These are phyloP conservation scores for Endothia cerciana DNA, from an alignment of 2,329 filamentous ascomycete species.

Conservation along the genomic window DNA sequence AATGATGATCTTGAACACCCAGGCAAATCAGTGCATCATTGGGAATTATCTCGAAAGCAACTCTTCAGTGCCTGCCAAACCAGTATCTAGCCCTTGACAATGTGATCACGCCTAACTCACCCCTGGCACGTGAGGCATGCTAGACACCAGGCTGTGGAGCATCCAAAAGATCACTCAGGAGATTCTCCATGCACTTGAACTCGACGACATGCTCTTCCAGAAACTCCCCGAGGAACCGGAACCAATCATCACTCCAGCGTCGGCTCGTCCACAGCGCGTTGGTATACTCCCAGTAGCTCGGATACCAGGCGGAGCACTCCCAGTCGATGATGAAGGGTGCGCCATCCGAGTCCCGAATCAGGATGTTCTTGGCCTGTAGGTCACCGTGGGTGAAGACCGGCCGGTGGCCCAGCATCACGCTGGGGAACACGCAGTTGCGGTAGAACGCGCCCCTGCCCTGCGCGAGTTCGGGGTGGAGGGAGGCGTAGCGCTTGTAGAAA, in stretches of 20 bases:
- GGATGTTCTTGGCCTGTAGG: slow-evolving; percentile 49
- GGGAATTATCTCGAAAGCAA: too few species aligned
- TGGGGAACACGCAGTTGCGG: slow-evolving; percentile 7
- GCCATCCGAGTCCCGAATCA: slow-evolving; percentile 44
- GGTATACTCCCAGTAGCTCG: slow-evolving; percentile 45
- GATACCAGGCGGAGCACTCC: slow-evolving; percentile 53
- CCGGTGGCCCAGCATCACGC: slow-evolving; percentile 32
- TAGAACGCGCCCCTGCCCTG: slow-evolving; percentile 3
- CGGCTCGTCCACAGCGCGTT: slow-evolving; percentile 18
- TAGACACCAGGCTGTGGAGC: slow-evolving; percentile 6
- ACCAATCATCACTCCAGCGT: slow-evolving; percentile 11
- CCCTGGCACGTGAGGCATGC: background rate
- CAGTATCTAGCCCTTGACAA: too few species aligned
- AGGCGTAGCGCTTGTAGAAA: background rate
- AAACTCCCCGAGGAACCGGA: background rate
- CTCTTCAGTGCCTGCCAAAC: too few species aligned
- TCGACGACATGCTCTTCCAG: slow-evolving; percentile 5
- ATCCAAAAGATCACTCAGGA: slow-evolving; percentile 5
- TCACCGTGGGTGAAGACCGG: slow-evolving; percentile 56
- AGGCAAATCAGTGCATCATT: too few species aligned
- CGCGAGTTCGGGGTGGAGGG: background rate
- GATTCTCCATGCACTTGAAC: slow-evolving; percentile 9
- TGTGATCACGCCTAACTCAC: background rate
- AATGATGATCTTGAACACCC: too few species aligned
- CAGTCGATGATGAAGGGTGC: slow-evolving; percentile 49